Conservation (phyloP, 192 early-diverging fungal species). For the Jimgerdemannia lactiflua region DNA sequence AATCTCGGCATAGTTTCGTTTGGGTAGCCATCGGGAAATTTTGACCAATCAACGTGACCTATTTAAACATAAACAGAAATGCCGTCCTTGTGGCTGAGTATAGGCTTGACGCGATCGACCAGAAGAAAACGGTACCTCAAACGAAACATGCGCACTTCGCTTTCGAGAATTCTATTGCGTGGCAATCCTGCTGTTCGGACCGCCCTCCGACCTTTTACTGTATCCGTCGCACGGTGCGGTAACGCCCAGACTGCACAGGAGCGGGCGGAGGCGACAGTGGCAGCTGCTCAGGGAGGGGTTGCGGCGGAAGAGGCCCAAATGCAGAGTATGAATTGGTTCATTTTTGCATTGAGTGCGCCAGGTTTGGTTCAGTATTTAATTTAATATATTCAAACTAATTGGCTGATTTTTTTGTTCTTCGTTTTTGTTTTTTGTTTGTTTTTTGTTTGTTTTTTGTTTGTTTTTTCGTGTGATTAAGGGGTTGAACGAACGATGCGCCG, state of each 20-base stretch:
- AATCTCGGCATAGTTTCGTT: too few relatives aligned
- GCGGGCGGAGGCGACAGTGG: background rate
- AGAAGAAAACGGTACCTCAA: too few relatives aligned
- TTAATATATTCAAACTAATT: too few relatives aligned
- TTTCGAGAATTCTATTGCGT: too few relatives aligned
- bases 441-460: background rate
- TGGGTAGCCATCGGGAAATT: too few relatives aligned
- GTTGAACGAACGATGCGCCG: slow-evolving; percentile 53
- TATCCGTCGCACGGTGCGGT: background rate
- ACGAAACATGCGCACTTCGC: too few relatives aligned
- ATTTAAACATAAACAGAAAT: background rate
- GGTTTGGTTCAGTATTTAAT: too few relatives aligned
- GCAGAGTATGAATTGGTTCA: background rate
- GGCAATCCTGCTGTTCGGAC: background rate
- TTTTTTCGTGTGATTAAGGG: slow-evolving; percentile 18
- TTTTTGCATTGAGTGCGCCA: too few relatives aligned
- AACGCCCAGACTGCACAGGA: background rate
- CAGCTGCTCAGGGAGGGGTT: background rate
- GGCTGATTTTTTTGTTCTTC: too few relatives aligned
- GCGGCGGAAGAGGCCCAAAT: background rate
- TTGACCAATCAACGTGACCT: background rate
- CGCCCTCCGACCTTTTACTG: background rate
- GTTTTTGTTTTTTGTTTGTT: background rate
- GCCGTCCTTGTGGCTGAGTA: background rate
- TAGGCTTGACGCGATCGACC: too few relatives aligned